These are phyloP conservation scores for Acanthamoeba triangularis DNA, from an alignment of 208 protist genomes.

Conservation along the genomic window DNA sequence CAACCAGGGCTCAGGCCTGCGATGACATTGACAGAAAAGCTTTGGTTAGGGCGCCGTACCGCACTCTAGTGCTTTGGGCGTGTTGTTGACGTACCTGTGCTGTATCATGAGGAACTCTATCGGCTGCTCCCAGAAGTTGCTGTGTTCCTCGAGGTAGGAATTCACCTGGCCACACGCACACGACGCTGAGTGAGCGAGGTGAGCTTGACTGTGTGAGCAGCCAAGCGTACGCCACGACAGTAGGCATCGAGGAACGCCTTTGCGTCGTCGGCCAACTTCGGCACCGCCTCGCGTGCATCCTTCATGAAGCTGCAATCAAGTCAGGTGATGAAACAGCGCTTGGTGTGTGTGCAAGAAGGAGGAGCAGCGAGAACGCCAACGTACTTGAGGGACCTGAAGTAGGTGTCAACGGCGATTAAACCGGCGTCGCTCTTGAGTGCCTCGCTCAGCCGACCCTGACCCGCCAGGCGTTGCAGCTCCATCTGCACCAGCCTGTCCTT, in stretches of 20 bases:
- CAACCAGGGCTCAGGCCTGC: constrained; percentile 34
- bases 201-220: too few species aligned
- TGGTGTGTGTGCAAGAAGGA: background rate
- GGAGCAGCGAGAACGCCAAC: background rate
- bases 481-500: constrained; percentile 62
- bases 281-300: constrained; percentile 21
- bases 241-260: background rate
- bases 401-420: background rate
- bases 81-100: background rate
- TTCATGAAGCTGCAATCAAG: background rate
- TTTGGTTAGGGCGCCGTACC: background rate
- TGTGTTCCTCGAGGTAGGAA: constrained; percentile 1
- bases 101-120: constrained; percentile 35
- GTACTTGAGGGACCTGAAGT: constrained; percentile 58
- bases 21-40: background rate
- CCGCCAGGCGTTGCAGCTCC: constrained; percentile 36
- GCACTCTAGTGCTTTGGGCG: background rate
- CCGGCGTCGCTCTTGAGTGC: background rate
- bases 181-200: background rate
- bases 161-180: constrained; percentile 11
- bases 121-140: background rate
- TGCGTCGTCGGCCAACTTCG: background rate
- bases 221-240: background rate
- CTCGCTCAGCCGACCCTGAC: constrained; percentile 48
- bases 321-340: background rate